Conservation (phyloP, 495 filamentous ascomycete genomes). For the Tuber calosporum region DNA sequence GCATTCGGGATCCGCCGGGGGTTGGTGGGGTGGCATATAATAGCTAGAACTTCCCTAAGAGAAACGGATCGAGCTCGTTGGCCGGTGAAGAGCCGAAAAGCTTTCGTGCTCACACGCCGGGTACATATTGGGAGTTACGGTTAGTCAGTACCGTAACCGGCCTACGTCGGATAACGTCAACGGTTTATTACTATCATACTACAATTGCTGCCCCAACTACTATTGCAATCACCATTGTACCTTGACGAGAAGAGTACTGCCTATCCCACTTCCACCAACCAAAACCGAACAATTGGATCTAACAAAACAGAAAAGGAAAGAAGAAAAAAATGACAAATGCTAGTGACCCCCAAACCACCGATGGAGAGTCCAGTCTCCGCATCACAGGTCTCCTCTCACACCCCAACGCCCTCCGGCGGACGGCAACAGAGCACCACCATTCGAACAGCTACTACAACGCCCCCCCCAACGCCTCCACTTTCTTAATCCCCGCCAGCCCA, state of each 20-base stretch:
- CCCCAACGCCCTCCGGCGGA: slow-evolving; percentile 14
- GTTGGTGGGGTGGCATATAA: not conserved
- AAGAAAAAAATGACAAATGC: not conserved
- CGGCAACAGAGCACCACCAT: slow-evolving; percentile 27
- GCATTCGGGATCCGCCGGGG: not conserved
- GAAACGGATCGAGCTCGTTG: not conserved
- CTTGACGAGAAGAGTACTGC: not conserved
- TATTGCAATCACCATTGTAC: not conserved
- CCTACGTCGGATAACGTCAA: not conserved
- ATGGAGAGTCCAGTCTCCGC: slow-evolving; percentile 27
- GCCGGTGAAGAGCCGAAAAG: not conserved
- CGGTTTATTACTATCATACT: not conserved
- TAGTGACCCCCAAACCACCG: slow-evolving; percentile 1
- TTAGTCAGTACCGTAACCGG: too few species aligned
- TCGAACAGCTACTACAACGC: slow-evolving; percentile 28
- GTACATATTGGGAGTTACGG: not conserved
- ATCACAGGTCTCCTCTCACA: slow-evolving; percentile 29
- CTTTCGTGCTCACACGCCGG: not conserved
- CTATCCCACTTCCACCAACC: not conserved
- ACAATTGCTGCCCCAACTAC: not conserved
- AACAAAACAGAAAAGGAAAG: not conserved
- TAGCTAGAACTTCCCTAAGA: not conserved
- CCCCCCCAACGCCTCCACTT: slow-evolving; percentile 14
- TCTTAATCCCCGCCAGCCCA: slow-evolving; percentile 15
- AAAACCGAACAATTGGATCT: not conserved